These are phyloP conservation scores for Alternaria ventricosa DNA, from an alignment of 2,329 filamentous ascomycete species.

Conservation along the genomic window DNA sequence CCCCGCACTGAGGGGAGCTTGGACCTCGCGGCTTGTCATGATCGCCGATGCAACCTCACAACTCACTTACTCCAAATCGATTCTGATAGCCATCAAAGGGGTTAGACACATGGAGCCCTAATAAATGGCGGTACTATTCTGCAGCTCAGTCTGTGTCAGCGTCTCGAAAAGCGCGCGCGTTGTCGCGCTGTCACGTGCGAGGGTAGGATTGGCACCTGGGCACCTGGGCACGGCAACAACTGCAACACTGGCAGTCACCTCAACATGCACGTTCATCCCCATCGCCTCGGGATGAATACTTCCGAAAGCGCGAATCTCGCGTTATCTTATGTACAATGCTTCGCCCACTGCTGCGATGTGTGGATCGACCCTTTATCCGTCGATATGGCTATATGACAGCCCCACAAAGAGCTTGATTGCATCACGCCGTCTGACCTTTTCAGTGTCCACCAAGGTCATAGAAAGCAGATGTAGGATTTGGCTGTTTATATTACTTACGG, in stretches of 20 bases:
- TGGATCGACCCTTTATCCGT: neutral
- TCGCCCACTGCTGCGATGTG: neutral
- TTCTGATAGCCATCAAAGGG: neutral
- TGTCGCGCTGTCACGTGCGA: neutral
- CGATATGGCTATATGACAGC: neutral
- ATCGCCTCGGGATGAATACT: neutral
- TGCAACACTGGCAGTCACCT: neutral
- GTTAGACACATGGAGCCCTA: neutral
- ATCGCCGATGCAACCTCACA: neutral
- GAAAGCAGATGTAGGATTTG: neutral
- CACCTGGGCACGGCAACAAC: neutral
- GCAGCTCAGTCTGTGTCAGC: neutral
- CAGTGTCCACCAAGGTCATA: accelerated
- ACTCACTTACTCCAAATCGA: neutral
- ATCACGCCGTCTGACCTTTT: neutral
- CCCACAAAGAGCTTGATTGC: neutral
- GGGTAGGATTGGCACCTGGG: neutral
- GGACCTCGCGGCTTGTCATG: neutral
- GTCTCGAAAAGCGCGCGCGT: neutral
- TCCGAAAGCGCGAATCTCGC: neutral
- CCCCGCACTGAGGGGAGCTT: slow-evolving; percentile 2
- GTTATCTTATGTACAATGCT: neutral
- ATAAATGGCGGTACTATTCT: neutral
- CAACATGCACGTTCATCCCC: accelerated
- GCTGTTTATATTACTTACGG: neutral